phyloP scores from a whole-genome alignment of 2,329 filamentous ascomycete species.

The Acrocalymma vagum region DNA sequence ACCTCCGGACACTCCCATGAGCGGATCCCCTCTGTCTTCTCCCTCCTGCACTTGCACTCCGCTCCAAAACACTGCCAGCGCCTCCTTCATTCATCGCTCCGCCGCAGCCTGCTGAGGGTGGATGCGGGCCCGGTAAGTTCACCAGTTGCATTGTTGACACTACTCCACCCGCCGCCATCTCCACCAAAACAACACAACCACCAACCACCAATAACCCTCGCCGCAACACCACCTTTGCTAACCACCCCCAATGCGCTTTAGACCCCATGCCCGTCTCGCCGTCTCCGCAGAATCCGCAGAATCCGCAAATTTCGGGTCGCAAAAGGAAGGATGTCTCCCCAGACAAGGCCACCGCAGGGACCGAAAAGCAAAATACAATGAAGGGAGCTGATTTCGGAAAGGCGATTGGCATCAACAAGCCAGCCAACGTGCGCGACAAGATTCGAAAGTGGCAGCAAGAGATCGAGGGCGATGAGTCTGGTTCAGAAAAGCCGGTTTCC shows the following conservation, averaged over 20 bases:
- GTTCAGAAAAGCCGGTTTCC: slow-evolving; percentile 19
- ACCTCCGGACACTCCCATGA: too few relatives aligned
- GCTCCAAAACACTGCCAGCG: not conserved
- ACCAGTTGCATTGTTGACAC: not conserved
- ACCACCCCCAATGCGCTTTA: slow-evolving; percentile 28
- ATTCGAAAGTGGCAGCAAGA: slow-evolving; percentile 86
- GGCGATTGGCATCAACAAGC: slow-evolving; percentile 50
- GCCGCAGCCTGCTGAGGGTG: slow-evolving; percentile 9
- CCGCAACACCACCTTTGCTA: slow-evolving; percentile 16
- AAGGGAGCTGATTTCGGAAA: slow-evolving; percentile 49
- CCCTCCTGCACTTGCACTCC: slow-evolving; percentile 19
- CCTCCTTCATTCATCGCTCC: not conserved
- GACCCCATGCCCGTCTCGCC: slow-evolving; percentile 35
- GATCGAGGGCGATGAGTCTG: slow-evolving; percentile 67
- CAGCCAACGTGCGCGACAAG: slow-evolving; percentile 71
- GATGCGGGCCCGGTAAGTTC: slow-evolving; percentile 11
- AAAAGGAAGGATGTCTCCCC: slow-evolving; percentile 39
- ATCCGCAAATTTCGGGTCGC: slow-evolving; percentile 18
- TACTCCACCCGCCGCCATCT: slow-evolving; percentile 12
- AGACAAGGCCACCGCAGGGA: slow-evolving; percentile 33
- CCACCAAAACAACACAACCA: slow-evolving; percentile 10
- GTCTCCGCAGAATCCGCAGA: slow-evolving; percentile 29
- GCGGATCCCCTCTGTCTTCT: slow-evolving; percentile 10
- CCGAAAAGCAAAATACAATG: slow-evolving; percentile 39
- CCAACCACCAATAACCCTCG: slow-evolving; percentile 7